Conservation (phyloP, 257 asterid genomes). For the Nicotiana knightiana region DNA sequence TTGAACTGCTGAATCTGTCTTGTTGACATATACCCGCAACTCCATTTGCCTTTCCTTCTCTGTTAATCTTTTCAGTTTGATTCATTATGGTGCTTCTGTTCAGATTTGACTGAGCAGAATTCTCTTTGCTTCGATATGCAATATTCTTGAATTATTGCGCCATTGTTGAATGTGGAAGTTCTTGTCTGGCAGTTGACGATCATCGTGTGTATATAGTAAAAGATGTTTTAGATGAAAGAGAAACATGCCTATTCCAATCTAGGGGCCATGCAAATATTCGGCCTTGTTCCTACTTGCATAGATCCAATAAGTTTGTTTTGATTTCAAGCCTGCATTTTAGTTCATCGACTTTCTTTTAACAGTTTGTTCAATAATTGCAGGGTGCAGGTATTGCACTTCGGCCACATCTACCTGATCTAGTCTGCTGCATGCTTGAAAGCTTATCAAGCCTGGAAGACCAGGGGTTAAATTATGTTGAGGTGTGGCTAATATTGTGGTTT, state of each 20-base stretch:
- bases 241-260: neutral
- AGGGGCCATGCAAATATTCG: neutral
- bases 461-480: constrained; percentile 97
- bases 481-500: constrained; percentile 23
- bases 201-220: neutral
- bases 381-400: constrained; percentile 93
- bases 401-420: constrained; percentile 85
- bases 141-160: neutral
- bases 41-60: neutral
- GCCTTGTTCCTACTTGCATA: neutral
- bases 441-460: constrained; percentile 98
- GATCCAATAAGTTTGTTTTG: neutral
- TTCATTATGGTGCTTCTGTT: neutral
- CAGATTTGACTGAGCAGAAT: neutral
- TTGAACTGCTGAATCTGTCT: neutral
- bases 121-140: neutral
- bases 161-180: neutral
- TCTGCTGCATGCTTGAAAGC: constrained; percentile 98
- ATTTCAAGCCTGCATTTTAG: neutral
- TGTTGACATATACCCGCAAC: neutral
- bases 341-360: constrained; percentile 3
- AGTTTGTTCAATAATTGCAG: constrained; percentile 30
- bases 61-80: neutral
- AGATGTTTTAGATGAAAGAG: constrained; percentile 1
- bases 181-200: neutral